Evolutionary conservation across 495 filamentous ascomycete genomes (phyloP).

Genomic region (Daldinia bambusicola): DNA sequence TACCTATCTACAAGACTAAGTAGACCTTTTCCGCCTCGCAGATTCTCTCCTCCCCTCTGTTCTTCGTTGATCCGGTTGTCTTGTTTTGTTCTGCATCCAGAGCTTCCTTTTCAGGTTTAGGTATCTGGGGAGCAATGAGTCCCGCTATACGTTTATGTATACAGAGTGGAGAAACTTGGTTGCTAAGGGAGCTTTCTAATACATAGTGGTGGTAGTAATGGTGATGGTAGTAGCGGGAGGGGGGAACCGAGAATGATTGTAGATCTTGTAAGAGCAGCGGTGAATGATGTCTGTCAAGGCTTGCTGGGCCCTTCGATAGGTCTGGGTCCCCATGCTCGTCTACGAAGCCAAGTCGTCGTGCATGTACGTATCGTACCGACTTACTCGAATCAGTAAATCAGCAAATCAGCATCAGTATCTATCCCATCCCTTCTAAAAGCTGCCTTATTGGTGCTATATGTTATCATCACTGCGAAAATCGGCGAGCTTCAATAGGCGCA

Average conservation of each 20-base stretch:
- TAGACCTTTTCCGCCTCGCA: background rate
- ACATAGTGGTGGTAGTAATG: too few species aligned
- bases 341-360: constrained; percentile 24
- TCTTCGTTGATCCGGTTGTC: background rate
- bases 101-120: constrained; percentile 8
- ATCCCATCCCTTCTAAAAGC: background rate
- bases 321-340: constrained; percentile 6
- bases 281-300: constrained; percentile 13
- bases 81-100: background rate
- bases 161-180: background rate
- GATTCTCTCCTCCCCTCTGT: too few species aligned
- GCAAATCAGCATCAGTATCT: too few species aligned
- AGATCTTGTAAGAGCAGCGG: constrained; percentile 37
- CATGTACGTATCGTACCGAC: background rate
- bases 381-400: constrained; percentile 9
- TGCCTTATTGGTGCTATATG: background rate
- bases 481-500: background rate
- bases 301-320: constrained; percentile 11
- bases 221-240: constrained; percentile 9
- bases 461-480: constrained; percentile 8
- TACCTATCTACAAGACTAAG: background rate
- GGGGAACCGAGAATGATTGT: constrained; percentile 1
- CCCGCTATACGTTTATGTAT: background rate
- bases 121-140: background rate
- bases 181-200: too few species aligned